Percentiles rank a stretch among this genome's conserved stretches.
Conservation (phyloP, 176 grass and related monocot species). For the Microstegium vimineum region DNA sequence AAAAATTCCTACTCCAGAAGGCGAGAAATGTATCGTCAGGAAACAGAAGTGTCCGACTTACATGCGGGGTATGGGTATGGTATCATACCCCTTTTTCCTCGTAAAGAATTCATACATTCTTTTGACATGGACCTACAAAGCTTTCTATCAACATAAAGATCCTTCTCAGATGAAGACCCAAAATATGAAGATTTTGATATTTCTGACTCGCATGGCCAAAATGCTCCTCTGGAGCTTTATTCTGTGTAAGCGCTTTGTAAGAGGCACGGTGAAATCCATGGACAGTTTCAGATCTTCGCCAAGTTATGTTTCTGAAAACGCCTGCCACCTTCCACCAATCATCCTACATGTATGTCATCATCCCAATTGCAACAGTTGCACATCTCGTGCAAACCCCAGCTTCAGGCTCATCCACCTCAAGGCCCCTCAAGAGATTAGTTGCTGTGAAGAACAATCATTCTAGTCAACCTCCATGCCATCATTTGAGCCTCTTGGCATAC, state of each 20-base stretch:
- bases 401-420: not conserved
- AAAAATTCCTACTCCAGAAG: slow-evolving; percentile 22
- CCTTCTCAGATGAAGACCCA: not conserved
- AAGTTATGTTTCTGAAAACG: not conserved
- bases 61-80: not conserved
- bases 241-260: slow-evolving; percentile 11
- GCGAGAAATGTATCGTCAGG: not conserved
- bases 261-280: not conserved
- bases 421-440: not conserved
- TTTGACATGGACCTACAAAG: slow-evolving; percentile 7
- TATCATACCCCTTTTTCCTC: not conserved
- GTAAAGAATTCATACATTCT: not conserved
- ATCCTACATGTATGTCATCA: not conserved
- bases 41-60: not conserved
- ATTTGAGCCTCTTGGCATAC: slow-evolving; percentile 26
- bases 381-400: not conserved
- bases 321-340: not conserved
- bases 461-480: slow-evolving; percentile 39
- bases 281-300: not conserved
- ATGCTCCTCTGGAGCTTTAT: not conserved
- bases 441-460: slow-evolving; percentile 4
- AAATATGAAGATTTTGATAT: not conserved
- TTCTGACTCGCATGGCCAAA: not conserved
- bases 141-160: slow-evolving; percentile 26
- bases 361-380: not conserved